Evolutionary conservation across 2,329 filamentous ascomycete genomes (phyloP).

Genomic region (Aureobasidium namibiae): DNA sequence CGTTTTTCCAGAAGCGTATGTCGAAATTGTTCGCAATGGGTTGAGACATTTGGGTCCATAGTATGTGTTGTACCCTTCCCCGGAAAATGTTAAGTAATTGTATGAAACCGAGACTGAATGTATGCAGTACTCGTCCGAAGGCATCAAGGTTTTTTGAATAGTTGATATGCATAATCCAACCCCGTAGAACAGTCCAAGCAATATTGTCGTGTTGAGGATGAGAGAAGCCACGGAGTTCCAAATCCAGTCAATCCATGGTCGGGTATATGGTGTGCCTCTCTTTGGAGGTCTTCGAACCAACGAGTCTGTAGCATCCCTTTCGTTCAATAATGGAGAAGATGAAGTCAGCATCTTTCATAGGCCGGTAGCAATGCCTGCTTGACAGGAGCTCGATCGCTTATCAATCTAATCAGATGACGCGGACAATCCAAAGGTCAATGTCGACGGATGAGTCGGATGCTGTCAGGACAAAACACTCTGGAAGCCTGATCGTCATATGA

Average conservation of each 20-base stretch:
- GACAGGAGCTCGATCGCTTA: not conserved
- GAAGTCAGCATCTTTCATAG: not conserved
- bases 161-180: not conserved
- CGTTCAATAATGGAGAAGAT: not conserved
- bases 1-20: constrained; percentile 1
- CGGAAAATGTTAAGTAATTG: constrained; percentile 4
- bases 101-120: not conserved
- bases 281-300: not conserved
- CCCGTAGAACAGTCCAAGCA: not conserved
- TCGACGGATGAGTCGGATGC: not conserved
- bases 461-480: not conserved
- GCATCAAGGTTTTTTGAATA: not conserved
- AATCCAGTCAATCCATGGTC: not conserved
- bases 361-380: not conserved
- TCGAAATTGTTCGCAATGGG: not conserved
- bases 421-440: not conserved
- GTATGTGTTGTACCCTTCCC: constrained; percentile 1
- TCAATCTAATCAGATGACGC: constrained; percentile 12
- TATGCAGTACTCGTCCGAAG: not conserved
- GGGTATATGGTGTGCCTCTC: not conserved
- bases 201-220: not conserved
- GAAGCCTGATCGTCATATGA: no score
- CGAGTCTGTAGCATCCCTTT: not conserved
- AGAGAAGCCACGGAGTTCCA: not conserved
- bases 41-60: constrained; percentile 1